Evolutionary conservation across 768 basidiomycete genomes (phyloP).

Genomic region (Lactarius sanguifluus): DNA sequence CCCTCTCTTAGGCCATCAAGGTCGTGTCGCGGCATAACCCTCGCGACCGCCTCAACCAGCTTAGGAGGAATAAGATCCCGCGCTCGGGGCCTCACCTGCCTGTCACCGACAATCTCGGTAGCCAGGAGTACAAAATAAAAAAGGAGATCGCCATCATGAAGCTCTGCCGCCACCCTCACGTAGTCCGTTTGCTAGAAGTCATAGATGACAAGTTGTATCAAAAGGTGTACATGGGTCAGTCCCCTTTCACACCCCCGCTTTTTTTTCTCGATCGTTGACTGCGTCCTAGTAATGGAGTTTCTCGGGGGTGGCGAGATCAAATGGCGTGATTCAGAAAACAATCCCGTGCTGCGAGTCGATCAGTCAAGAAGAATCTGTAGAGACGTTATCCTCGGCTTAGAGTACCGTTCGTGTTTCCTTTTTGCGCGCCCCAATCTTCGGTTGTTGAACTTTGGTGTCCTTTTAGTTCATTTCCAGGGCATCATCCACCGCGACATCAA

Average conservation of each 20-base stretch:
- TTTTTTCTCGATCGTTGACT: slow-evolving; percentile 21
- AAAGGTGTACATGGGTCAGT: slow-evolving; percentile 87
- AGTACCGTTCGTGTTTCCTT: slow-evolving; percentile 71
- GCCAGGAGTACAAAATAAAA: slow-evolving; percentile 79
- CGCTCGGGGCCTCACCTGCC: slow-evolving; percentile 49
- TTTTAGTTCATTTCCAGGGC: slow-evolving; percentile 91
- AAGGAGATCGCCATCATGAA: slow-evolving; percentile 99
- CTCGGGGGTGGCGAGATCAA: slow-evolving; percentile 93
- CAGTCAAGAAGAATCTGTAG: slow-evolving; percentile 87
- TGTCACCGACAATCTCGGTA: slow-evolving; percentile 66
- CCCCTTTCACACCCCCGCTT: slow-evolving; percentile 6
- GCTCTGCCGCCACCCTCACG: slow-evolving; percentile 86
- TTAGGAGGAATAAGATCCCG: slow-evolving; percentile 43
- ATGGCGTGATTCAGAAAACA: slow-evolving; percentile 66
- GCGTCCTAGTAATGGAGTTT: slow-evolving; percentile 84
- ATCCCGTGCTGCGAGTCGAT: slow-evolving; percentile 77
- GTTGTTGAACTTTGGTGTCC: slow-evolving; percentile 3
- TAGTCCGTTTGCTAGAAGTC: slow-evolving; percentile 88
- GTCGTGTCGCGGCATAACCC: slow-evolving; percentile 71
- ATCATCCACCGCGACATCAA: slow-evolving; percentile 99
- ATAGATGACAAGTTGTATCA: slow-evolving; percentile 89
- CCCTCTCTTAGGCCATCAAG: slow-evolving; percentile 65
- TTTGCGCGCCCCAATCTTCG: slow-evolving; percentile 14
- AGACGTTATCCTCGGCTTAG: slow-evolving; percentile 91
- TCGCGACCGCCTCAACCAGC: slow-evolving; percentile 57